Percentiles rank a stretch among this genome's conserved stretches.
These are phyloP conservation scores for Talaromyces atroroseus DNA, from an alignment of 2,329 filamentous ascomycete genomes.

Conservation along the genomic window DNA sequence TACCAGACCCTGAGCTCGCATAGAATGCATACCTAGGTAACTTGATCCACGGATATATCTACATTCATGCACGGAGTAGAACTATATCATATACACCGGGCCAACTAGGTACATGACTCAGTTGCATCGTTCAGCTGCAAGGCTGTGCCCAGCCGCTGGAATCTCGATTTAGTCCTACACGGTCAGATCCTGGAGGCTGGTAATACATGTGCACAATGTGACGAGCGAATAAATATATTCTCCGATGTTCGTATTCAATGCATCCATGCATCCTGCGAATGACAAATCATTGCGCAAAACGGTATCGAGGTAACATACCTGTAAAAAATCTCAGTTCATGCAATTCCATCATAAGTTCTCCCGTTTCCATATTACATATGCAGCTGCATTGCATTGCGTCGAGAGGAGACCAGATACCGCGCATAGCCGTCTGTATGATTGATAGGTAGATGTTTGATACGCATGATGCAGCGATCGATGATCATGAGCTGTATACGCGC, in stretches of 20 bases:
- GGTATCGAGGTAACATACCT: background rate
- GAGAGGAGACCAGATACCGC: no score
- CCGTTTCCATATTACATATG: no score
- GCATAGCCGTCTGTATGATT: no score
- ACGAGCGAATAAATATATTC: background rate
- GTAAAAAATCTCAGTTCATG: background rate
- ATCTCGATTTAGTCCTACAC: background rate
- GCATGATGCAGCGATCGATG: no score
- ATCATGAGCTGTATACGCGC: no score
- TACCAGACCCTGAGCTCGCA: background rate
- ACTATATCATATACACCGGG: background rate
- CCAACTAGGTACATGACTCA: no score
- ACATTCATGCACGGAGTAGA: background rate
- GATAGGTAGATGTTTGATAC: no score
- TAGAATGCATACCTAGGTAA: no score
- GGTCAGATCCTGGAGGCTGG: background rate
- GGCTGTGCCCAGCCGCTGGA: background rate
- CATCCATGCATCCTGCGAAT: background rate
- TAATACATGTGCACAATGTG: background rate
- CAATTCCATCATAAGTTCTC: no score
- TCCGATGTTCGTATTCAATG: background rate
- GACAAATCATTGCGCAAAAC: background rate
- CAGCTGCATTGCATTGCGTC: no score
- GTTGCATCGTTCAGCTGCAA: background rate
- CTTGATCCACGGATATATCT: background rate